These are phyloP conservation scores for Kodamaea restingae DNA, from an alignment of 805 yeast genomes.

Conservation along the genomic window DNA sequence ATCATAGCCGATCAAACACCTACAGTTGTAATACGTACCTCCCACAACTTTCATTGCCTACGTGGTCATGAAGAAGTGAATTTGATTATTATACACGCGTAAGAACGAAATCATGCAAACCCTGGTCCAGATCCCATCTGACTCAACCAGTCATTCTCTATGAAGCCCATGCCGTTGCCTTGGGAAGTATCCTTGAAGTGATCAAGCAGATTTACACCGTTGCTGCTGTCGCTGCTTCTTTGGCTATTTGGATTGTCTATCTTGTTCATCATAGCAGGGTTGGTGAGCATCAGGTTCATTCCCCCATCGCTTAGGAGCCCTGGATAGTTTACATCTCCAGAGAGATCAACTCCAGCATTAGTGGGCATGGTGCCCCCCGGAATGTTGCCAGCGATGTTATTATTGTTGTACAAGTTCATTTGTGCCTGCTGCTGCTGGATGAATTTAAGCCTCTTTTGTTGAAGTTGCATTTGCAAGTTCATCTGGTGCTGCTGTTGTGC, in stretches of 20 bases:
- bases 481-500: slow-evolving; percentile 16
- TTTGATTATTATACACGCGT: not conserved
- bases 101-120: slow-evolving; percentile 14
- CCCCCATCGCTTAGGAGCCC: slow-evolving; percentile 5
- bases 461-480: slow-evolving; percentile 16
- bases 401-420: slow-evolving; percentile 7
- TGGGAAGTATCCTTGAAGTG: slow-evolving; percentile 6
- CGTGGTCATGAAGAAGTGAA: not conserved
- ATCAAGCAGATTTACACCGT: slow-evolving; percentile 3
- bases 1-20: no score
- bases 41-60: no score
- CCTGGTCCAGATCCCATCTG: slow-evolving; percentile 33
- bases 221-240: slow-evolving; percentile 7
- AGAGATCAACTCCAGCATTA: not conserved
- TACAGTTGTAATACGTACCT: no score
- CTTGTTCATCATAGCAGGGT: slow-evolving; percentile 8
- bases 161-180: slow-evolving; percentile 10
- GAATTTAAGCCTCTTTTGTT: slow-evolving; percentile 16
- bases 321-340: slow-evolving; percentile 5
- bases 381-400: slow-evolving; percentile 2
- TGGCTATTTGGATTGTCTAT: slow-evolving; percentile 8
- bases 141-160: slow-evolving; percentile 28
- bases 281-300: slow-evolving; percentile 10
- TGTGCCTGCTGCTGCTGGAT: slow-evolving; percentile 15
- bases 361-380: not conserved